Percentiles rank a stretch among this genome's conserved stretches.
These are phyloP conservation scores for Westerdykella sp. DNA, from an alignment of 2,329 filamentous ascomycete genomes.

Conservation along the genomic window DNA sequence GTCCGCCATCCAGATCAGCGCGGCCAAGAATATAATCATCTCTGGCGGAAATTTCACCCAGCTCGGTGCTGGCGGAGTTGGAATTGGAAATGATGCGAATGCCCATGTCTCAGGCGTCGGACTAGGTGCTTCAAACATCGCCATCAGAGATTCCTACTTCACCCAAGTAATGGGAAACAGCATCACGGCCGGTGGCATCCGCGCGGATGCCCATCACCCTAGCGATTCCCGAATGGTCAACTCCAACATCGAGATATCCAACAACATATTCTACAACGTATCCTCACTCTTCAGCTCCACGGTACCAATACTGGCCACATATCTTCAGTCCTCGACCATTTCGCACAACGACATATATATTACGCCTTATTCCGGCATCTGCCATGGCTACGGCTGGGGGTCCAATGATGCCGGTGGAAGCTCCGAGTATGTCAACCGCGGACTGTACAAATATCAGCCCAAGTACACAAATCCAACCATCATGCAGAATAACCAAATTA, in stretches of 20 bases:
- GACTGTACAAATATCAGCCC: conserved; percentile 12
- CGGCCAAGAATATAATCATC: conserved; percentile 10
- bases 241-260: conserved; percentile 8
- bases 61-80: conserved; percentile 9
- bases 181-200: conserved; percentile 10
- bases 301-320: conserved; percentile 10
- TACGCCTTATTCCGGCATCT: conserved; percentile 11
- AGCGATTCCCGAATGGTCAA: conserved; percentile 10
- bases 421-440: conserved; percentile 10
- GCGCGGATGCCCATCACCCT: conserved; percentile 11
- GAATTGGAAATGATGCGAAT: conserved; percentile 14
- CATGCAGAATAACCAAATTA: conserved; percentile 7
- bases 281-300: conserved; percentile 11
- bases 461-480: conserved; percentile 10
- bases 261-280: conserved; percentile 13
- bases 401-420: conserved; percentile 11
- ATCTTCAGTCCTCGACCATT: conserved; percentile 9
- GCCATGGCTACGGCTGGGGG: conserved; percentile 9
- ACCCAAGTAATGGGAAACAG: conserved; percentile 14
- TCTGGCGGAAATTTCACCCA: conserved; percentile 10
- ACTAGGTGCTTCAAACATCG: conserved; percentile 6
- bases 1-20: conserved; percentile 12
- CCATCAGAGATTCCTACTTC: conserved; percentile 10
- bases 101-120: conserved; percentile 10
- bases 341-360: conserved; percentile 12